Evolutionary conservation across 2,329 filamentous ascomycete species (phyloP).

Genomic region (Ceratocystis diversiconidia): DNA sequence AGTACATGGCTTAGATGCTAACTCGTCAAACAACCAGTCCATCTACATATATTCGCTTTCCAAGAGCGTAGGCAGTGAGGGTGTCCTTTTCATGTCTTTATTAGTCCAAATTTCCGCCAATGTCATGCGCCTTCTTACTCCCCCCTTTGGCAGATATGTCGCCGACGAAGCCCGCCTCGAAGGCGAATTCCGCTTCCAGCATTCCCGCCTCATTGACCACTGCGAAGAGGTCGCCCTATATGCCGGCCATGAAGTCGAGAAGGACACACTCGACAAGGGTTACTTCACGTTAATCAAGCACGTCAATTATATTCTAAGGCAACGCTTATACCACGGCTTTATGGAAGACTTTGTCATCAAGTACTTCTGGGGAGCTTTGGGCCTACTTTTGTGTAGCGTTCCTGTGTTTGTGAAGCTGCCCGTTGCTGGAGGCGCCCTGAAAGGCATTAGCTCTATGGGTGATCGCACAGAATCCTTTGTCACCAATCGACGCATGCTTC

Average conservation of each 20-base stretch:
- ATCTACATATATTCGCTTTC: constrained; percentile 95
- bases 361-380: constrained; percentile 95
- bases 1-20: constrained; percentile 21
- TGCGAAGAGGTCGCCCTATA: constrained; percentile 91
- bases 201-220: constrained; percentile 88
- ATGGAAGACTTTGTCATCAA: constrained; percentile 99
- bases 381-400: constrained; percentile 79
- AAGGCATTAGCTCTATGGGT: constrained; percentile 47
- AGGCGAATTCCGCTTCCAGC: constrained; percentile 91
- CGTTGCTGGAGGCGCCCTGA: constrained; percentile 32
- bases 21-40: constrained; percentile 29
- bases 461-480: constrained; percentile 68
- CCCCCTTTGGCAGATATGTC: constrained; percentile 93
- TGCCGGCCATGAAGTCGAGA: constrained; percentile 81
- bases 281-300: constrained; percentile 99
- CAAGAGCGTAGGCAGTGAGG: constrained; percentile 88
- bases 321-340: constrained; percentile 91
- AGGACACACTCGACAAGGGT: constrained; percentile 91
- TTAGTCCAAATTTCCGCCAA: constrained; percentile 86
- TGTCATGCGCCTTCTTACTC: constrained; percentile 85
- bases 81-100: constrained; percentile 86
- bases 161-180: constrained; percentile 89
- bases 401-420: constrained; percentile 93
- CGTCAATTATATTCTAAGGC: constrained; percentile 84
- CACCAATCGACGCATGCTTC: constrained; percentile 80